Percentiles rank a stretch among this genome's conserved stretches.
These are phyloP conservation scores for Euryodendron excelsum DNA, from an alignment of 148 eudicot species.

Conservation along the genomic window DNA sequence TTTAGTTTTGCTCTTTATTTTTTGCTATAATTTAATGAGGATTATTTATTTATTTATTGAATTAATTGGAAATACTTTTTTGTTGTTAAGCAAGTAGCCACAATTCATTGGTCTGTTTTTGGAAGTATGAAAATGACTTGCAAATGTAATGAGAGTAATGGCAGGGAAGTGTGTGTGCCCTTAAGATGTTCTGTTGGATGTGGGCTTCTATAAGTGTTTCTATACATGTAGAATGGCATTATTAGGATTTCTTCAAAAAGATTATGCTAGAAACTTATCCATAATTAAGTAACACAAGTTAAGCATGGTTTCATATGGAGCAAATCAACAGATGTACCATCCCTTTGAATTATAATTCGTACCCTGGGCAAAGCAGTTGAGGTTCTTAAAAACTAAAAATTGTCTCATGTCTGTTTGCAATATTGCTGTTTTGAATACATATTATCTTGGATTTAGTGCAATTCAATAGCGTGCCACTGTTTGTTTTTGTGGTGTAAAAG, in stretches of 20 bases:
- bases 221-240: background rate
- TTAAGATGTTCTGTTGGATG: background rate
- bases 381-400: no score
- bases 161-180: background rate
- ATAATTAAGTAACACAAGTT: no score
- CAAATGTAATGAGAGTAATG: background rate
- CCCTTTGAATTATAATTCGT: no score
- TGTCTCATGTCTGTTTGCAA: no score
- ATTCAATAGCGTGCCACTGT: no score
- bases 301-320: no score
- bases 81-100: background rate
- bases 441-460: no score
- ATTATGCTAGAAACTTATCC: no score
- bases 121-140: background rate
- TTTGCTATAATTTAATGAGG: background rate
- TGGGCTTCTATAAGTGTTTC: background rate
- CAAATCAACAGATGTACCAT: no score
- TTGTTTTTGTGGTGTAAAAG: no score
- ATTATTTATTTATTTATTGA: background rate
- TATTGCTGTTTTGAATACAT: no score
- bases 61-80: background rate
- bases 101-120: background rate
- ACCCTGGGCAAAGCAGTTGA: no score
- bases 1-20: background rate
- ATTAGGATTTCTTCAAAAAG: background rate